phyloP scores from a whole-genome alignment of 805 yeast species.

The Kuraishia piskuri region DNA sequence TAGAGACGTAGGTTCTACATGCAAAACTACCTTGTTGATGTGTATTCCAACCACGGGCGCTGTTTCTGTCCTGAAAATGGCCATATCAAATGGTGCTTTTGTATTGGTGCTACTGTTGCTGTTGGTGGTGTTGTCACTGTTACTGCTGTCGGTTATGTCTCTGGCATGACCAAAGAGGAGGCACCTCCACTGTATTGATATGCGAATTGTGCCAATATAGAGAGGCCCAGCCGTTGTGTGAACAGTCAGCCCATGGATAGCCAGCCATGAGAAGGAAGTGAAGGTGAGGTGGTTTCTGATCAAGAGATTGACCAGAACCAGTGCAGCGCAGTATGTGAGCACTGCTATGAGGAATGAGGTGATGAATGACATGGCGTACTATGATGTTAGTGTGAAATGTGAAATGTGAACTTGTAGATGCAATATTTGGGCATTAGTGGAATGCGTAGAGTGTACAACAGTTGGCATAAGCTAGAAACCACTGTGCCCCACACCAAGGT shows the following conservation, averaged over 20 bases:
- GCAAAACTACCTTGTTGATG: background rate
- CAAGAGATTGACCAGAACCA: background rate
- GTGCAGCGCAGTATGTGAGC: background rate
- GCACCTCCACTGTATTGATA: background rate
- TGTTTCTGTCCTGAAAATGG: background rate
- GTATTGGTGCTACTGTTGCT: too few species aligned
- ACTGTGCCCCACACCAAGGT: too few species aligned
- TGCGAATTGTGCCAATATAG: background rate
- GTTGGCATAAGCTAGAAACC: too few species aligned
- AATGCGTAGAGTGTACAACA: too few species aligned
- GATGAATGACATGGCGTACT: background rate
- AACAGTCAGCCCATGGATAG: background rate
- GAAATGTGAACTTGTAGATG: too few species aligned
- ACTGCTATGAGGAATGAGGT: background rate
- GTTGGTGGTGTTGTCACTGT: background rate
- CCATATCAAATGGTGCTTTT: too few species aligned
- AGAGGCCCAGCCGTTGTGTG: background rate
- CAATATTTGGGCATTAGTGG: too few species aligned
- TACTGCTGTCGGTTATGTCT: background rate
- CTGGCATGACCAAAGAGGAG: background rate
- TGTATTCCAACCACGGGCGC: background rate
- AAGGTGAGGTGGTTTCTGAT: background rate
- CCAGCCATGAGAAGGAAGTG: background rate
- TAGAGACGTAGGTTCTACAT: background rate
- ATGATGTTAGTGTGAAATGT: too few species aligned